Base-by-base conservation (phyloP, 148 eudicot genomes). In the Cornus florida region DNA sequence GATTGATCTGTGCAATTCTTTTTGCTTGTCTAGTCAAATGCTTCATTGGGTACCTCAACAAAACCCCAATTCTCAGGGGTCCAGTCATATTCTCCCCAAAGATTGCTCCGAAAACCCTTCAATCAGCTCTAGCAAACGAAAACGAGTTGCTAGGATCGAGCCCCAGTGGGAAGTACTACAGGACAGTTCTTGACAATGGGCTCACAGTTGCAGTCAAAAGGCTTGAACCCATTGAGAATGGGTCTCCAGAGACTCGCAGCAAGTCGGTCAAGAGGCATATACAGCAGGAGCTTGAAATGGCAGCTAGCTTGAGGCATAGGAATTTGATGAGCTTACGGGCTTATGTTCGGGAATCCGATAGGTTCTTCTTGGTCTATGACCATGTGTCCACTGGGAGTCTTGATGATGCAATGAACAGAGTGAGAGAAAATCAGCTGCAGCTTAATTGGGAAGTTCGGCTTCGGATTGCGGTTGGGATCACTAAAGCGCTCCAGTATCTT, bases 251-350 rank as follows among this genome's bases (percentile, higher is more conserved):
- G 68, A 65, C 80, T 24, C 86, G 73, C 0, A 78, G 71, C 35
- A 93, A 89, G 79, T 80, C 87, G 7, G 67, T 84, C 6, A 95
- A 89, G 88, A 90, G 92, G 82, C 86, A 65, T 28, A 77, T 95
- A 73, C 91, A 91, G 79, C 86, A 82, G 66, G 91, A 91, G 72
- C 93, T 95, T 74, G 86, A 93, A 41, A 67, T 84, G 67, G 89
- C 93, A 76, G 93, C 94, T 31, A 72, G 87, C 39, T 80, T 95
- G 11, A 91, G 92, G 73, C 96, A 95, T 50, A 78, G 93, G 86
- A 85, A 93, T 82, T 83, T 95, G 88, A 91, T 95, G 96, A 91
- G 92, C 72, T 86, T 95, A 62, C 84, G 92, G 83, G 96, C 97
- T 68, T 95, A 91, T 69, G 84, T 93, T 69, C 86, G 92, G 7